These are phyloP conservation scores for Gossypium schwendimanii DNA, from an alignment of 441 rosid genomes.

Conservation along the genomic window DNA sequence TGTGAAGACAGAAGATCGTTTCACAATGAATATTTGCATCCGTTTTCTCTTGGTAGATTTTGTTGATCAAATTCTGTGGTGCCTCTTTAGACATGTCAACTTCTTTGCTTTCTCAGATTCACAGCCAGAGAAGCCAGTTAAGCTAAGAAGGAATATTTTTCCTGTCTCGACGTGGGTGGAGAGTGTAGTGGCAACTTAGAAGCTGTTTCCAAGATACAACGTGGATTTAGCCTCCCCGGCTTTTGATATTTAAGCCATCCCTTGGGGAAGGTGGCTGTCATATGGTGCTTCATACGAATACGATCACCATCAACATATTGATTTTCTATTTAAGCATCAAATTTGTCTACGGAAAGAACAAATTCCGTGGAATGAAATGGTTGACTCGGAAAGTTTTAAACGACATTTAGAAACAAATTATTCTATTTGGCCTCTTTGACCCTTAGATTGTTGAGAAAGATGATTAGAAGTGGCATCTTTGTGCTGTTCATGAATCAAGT, in stretches of 20 bases:
- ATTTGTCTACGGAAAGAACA: neutral
- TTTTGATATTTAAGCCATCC: conserved; percentile 12
- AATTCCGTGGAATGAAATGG: conserved; percentile 2
- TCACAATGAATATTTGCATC: neutral
- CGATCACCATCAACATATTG: neutral
- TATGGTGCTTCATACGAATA: neutral
- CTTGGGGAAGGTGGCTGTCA: neutral
- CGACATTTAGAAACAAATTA: conserved; percentile 14
- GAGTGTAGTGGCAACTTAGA: conserved; percentile 6
- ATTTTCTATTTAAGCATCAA: neutral
- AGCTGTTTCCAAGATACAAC: conserved; percentile 4
- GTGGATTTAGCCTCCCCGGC: neutral
- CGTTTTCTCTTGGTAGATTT: neutral
- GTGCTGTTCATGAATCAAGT: neutral
- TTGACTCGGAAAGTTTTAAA: conserved; percentile 6
- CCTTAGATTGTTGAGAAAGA: neutral
- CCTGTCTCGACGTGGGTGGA: neutral
- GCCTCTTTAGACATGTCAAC: conserved; percentile 11
- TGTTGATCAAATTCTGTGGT: conserved; percentile 12
- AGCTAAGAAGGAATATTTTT: conserved; percentile 20
- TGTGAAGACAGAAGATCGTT: no score
- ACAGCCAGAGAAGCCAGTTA: conserved; percentile 11
- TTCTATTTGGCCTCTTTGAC: neutral
- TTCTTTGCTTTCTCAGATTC: conserved; percentile 31
- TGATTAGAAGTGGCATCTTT: neutral